Evolutionary conservation across 208 protist species (phyloP).

Genomic region (Wallacemonas sp.): DNA sequence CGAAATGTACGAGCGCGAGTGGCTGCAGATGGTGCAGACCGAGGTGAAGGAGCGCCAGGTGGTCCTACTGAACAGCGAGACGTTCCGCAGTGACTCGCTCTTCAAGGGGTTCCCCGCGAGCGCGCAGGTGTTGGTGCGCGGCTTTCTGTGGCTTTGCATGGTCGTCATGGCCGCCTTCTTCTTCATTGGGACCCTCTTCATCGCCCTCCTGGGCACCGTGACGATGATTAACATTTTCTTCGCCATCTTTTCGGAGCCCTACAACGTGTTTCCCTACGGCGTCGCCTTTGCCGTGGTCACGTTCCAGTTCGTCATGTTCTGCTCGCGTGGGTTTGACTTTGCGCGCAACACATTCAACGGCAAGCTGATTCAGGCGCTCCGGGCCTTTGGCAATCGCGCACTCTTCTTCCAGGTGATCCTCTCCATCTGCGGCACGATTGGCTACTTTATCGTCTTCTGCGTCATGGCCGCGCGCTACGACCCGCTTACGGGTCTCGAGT

Average conservation of each 20-base stretch:
- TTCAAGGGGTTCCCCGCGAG: conserved; percentile 35
- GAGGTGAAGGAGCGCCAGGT: conserved; percentile 37
- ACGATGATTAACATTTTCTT: conserved; percentile 61
- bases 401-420: conserved; percentile 46
- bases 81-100: conserved; percentile 32
- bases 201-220: conserved; percentile 40
- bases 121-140: conserved; percentile 39
- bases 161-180: conserved; percentile 68
- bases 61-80: conserved; percentile 19
- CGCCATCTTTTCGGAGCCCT: conserved; percentile 56
- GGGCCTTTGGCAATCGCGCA: conserved; percentile 38
- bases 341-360: conserved; percentile 56
- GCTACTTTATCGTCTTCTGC: conserved; percentile 68
- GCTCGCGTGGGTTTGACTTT: conserved; percentile 69
- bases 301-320: conserved; percentile 51
- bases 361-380: conserved; percentile 50
- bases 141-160: conserved; percentile 56
- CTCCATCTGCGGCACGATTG: conserved; percentile 29
- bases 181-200: conserved; percentile 54
- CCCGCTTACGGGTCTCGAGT: conserved; percentile 57
- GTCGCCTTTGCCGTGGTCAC: conserved; percentile 44
- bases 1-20: conserved; percentile 62
- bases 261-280: conserved; percentile 64
- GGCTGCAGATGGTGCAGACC: conserved; percentile 54
- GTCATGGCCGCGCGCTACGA: conserved; percentile 45